Percentiles rank a stretch among this genome's conserved stretches.
Conservation (phyloP, 2,329 filamentous ascomycete genomes). For the Hymenoscyphus occultus region DNA sequence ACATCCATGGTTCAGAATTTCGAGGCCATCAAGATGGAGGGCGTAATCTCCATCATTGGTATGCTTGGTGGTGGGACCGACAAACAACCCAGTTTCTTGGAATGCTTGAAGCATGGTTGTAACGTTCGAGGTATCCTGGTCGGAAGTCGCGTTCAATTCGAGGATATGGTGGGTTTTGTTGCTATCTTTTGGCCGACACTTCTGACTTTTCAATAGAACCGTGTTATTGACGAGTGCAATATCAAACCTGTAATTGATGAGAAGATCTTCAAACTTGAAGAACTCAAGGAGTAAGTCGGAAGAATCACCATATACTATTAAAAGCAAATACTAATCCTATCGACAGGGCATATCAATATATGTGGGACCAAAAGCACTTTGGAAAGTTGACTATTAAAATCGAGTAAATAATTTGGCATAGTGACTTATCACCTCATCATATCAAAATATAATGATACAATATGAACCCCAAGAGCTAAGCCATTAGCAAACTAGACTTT, state of each 20-base stretch:
- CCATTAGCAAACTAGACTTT: too few species aligned
- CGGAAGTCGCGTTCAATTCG: slow-evolving; percentile 47
- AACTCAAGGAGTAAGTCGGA: slow-evolving; percentile 40
- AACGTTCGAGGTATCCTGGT: slow-evolving; percentile 47
- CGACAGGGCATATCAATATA: slow-evolving; percentile 47
- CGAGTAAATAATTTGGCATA: slow-evolving; percentile 16
- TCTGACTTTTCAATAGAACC: slow-evolving; percentile 32
- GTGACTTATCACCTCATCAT: too few species aligned
- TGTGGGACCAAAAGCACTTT: slow-evolving; percentile 50
- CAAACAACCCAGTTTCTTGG: slow-evolving; percentile 34
- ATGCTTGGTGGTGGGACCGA: slow-evolving; percentile 35
- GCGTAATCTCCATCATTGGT: slow-evolving; percentile 41
- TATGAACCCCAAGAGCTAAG: too few species aligned
- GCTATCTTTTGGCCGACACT: background rate
- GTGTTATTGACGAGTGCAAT: slow-evolving; percentile 47
- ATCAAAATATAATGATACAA: too few species aligned
- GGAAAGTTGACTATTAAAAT: slow-evolving; percentile 46
- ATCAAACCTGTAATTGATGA: slow-evolving; percentile 48
- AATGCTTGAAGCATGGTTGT: slow-evolving; percentile 36
- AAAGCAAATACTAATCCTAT: background rate
- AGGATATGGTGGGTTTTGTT: slow-evolving; percentile 43
- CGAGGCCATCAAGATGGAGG: slow-evolving; percentile 42
- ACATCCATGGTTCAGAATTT: slow-evolving; percentile 41
- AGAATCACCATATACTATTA: background rate
- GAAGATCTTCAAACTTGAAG: slow-evolving; percentile 44